Evolutionary conservation across 164 flowering plant species (phyloP).

Genomic region (Pachysandra terminalis): DNA sequence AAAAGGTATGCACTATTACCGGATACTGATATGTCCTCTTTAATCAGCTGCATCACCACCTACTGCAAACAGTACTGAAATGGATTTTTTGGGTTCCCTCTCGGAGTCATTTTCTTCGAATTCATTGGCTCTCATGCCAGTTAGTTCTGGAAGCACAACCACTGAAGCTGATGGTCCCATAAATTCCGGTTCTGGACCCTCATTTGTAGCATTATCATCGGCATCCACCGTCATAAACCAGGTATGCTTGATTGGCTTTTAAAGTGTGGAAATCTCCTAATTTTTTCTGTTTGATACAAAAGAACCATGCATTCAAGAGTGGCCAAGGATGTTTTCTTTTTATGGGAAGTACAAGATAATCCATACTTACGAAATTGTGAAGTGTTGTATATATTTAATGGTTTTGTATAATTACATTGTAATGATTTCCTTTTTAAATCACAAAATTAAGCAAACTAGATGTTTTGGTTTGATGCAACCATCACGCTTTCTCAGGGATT

Average conservation of each 20-base stretch:
- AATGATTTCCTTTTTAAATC: too few relatives aligned
- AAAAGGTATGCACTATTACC: neutral
- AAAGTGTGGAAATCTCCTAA: too few relatives aligned
- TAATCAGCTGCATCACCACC: conserved; percentile 45
- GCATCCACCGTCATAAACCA: conserved; percentile 38
- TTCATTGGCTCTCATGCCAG: conserved; percentile 62
- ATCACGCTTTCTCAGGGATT: too few relatives aligned
- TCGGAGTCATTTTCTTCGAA: conserved; percentile 52
- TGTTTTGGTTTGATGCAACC: too few relatives aligned
- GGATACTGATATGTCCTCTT: conserved; percentile 4
- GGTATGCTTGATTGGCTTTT: conserved; percentile 31
- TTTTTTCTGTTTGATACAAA: neutral
- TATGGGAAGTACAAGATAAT: neutral
- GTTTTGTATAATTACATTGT: neutral
- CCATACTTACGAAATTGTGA: neutral
- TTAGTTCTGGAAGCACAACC: conserved; percentile 23
- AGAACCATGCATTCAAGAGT: neutral
- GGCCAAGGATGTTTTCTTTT: neutral
- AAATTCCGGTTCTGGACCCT: conserved; percentile 30
- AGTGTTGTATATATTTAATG: too few relatives aligned
- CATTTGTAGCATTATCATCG: conserved; percentile 36
- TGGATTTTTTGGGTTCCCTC: conserved; percentile 77
- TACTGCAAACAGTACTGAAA: conserved; percentile 48
- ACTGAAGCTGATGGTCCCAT: conserved; percentile 36
- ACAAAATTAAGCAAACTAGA: too few relatives aligned